Conservation (phyloP, 495 filamentous ascomycete genomes). For the Penicillium manginii region DNA sequence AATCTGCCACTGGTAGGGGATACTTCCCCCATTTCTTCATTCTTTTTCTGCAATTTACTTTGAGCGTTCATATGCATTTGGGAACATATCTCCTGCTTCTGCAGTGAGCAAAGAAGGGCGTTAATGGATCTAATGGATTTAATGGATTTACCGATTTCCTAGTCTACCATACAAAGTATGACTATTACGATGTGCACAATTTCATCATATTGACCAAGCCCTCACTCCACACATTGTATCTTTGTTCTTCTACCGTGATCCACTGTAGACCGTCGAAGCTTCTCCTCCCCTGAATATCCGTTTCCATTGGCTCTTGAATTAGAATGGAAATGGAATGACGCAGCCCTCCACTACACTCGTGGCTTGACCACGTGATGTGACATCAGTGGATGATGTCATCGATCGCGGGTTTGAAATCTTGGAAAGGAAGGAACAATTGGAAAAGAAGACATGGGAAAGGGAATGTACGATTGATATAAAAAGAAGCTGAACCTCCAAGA, state of each 20-base stretch:
- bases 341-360: not conserved
- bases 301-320: no score
- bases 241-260: not conserved
- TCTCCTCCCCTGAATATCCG: not conserved
- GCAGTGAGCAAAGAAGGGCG: not conserved
- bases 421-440: slow-evolving; percentile 4
- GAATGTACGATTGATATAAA: no score
- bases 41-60: slow-evolving; percentile 4
- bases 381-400: slow-evolving; percentile 33
- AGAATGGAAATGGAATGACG: slow-evolving; percentile 10
- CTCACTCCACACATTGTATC: not conserved
- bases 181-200: slow-evolving; percentile 2
- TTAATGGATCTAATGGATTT: not conserved
- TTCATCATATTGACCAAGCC: slow-evolving; percentile 12
- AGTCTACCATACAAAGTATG: not conserved
- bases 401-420: slow-evolving; percentile 12
- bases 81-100: slow-evolving; percentile 8
- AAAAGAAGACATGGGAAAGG: not conserved
- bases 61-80: slow-evolving; percentile 28
- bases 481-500: not conserved
- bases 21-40: not conserved
- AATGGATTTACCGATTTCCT: not conserved
- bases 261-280: not conserved
- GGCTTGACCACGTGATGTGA: slow-evolving; percentile 26
- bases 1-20: slow-evolving; percentile 64